Percentiles rank a stretch among this genome's conserved stretches.
Evolutionary conservation across 2,329 filamentous ascomycete species (phyloP).

Genomic region (Harringtonia aguacate): DNA sequence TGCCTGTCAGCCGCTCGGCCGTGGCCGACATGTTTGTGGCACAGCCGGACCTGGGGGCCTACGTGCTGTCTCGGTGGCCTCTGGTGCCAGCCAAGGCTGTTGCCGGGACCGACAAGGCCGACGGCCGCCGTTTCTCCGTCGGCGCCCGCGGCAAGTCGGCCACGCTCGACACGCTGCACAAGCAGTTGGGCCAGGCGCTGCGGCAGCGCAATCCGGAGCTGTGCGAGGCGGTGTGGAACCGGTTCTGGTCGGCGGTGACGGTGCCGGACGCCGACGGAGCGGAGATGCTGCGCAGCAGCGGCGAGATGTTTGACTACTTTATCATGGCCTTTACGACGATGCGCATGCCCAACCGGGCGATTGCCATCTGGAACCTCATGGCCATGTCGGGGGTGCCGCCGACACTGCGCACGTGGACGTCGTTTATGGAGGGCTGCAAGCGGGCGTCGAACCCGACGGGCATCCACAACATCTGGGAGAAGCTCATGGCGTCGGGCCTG

Average conservation of each 20-base stretch:
- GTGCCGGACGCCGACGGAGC: conserved; percentile 11
- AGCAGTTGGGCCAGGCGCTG: conserved; percentile 17
- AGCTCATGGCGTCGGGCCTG: conserved; percentile 45
- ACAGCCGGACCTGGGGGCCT: conserved; percentile 12
- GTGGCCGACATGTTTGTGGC: conserved; percentile 13
- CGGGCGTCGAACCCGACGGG: conserved; percentile 45
- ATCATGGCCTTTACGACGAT: conserved; percentile 22
- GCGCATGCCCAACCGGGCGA: conserved; percentile 17
- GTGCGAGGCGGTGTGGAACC: conserved; percentile 17
- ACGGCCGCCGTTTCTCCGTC: neutral
- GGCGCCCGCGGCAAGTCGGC: neutral
- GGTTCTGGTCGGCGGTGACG: conserved; percentile 17
- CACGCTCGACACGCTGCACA: conserved; percentile 12
- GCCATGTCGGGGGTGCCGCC: conserved; percentile 40
- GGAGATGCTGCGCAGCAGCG: conserved; percentile 8
- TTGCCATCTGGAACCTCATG: conserved; percentile 31
- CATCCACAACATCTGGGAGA: conserved; percentile 57
- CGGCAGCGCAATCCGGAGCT: conserved; percentile 14
- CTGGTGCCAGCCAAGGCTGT: neutral
- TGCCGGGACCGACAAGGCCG: neutral
- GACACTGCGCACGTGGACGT: conserved; percentile 56
- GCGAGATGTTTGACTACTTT: conserved; percentile 22
- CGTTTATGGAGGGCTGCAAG: conserved; percentile 63
- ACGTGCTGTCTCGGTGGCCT: conserved; percentile 12
- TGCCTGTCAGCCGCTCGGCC: conserved; percentile 3